These are phyloP conservation scores for Gaeumannomyces sp. DNA, from an alignment of 2,329 filamentous ascomycete genomes.

Conservation along the genomic window DNA sequence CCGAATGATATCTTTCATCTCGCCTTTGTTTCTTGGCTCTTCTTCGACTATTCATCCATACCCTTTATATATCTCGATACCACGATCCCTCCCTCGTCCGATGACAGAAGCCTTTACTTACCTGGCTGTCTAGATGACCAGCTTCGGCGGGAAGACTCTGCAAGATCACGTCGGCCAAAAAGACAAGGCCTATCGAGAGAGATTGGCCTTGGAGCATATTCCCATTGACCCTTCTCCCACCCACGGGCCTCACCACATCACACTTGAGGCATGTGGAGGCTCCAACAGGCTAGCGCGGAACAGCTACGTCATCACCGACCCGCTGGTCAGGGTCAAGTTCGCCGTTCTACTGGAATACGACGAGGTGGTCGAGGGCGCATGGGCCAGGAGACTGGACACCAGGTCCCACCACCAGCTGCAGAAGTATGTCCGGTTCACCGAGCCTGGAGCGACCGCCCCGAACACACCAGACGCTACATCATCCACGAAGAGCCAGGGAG, in stretches of 20 bases:
- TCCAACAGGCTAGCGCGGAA: background rate
- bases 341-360: background rate
- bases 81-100: too few relatives aligned
- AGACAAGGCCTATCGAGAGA: background rate
- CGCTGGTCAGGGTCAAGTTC: background rate
- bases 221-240: background rate
- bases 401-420: background rate
- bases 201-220: background rate
- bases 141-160: background rate
- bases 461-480: too few relatives aligned
- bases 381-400: background rate
- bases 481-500: too few relatives aligned
- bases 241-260: background rate
- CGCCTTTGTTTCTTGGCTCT: too few relatives aligned
- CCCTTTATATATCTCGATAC: too few relatives aligned
- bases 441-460: too few relatives aligned
- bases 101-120: background rate
- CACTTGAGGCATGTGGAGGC: background rate
- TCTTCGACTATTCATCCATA: too few relatives aligned
- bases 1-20: background rate
- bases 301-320: background rate
- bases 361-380: background rate
- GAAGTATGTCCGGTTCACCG: too few relatives aligned
- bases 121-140: background rate
- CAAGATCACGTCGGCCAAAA: background rate